Conservation (phyloP, 257 asterid genomes). For the Petunia secreta region DNA sequence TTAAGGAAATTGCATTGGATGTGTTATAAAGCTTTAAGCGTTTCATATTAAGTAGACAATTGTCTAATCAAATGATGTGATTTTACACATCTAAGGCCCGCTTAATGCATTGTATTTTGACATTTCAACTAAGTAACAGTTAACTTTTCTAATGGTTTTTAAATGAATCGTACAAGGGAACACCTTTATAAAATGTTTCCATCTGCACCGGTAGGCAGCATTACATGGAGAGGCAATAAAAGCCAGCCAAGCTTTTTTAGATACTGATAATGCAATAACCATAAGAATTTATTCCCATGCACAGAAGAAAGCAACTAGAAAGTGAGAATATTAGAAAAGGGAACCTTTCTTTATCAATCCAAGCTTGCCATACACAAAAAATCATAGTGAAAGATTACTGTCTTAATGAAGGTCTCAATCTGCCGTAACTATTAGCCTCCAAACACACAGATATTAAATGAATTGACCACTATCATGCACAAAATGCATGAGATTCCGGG, state of each 20-base stretch:
- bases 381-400: conserved; percentile 35
- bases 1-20: not conserved
- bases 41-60: conserved; percentile 18
- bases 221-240: conserved; percentile 30
- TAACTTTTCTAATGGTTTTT: conserved; percentile 19
- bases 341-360: conserved; percentile 41
- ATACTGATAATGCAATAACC: conserved; percentile 57
- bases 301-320: conserved; percentile 44
- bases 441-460: conserved; percentile 28
- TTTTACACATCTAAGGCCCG: not conserved
- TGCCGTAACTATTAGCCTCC: conserved; percentile 41
- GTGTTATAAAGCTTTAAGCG: not conserved
- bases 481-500: conserved; percentile 53
- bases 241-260: conserved; percentile 43
- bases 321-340: conserved; percentile 47
- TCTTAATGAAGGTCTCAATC: conserved; percentile 42
- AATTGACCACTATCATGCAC: conserved; percentile 44
- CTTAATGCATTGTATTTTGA: conserved; percentile 14
- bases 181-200: conserved; percentile 33
- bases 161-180: conserved; percentile 22
- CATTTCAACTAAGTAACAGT: not conserved
- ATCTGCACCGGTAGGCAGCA: conserved; percentile 38
- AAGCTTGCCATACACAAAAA: conserved; percentile 47
- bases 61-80: not conserved
- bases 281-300: conserved; percentile 73